Evolutionary conservation across 345 rosid species (phyloP), one percentile per base, ranked within the genome.

Genomic region (Pugionium dolabratum): DNA sequence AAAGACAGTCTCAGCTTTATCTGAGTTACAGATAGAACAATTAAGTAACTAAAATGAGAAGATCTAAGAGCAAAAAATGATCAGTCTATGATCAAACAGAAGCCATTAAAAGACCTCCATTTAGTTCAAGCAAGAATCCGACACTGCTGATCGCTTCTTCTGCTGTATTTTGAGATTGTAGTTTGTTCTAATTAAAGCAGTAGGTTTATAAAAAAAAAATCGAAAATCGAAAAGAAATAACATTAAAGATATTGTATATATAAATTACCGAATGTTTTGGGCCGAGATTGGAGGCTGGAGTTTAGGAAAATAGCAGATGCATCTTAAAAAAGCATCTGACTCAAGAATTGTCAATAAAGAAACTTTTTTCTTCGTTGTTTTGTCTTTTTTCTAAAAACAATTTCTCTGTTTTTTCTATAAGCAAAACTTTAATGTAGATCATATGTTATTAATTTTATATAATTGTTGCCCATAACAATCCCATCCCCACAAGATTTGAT

Each of bases 281-380:
- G 10, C 44, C 77, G 68, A 66, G 73, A 73, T 66, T 73, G 68
- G 67, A 53, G 72, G 77, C 72, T 73, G 2, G 77, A 66, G 77
- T 73, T 73, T 52, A 66, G 72, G 77, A 60, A 8, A 53, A 44
- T 59, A 59, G 72, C 9, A 59, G 67, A 59, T 59, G 76, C 45
- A 62, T 59, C 31, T 72, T 41, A n/a, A 48, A n/a, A n/a, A n/a
- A n/a, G n/a, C n/a, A n/a, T n/a, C n/a, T n/a, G n/a, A n/a, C n/a
- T 37, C 30, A 66, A 53, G 56, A 73, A 73, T 59, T 52, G 72
- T 73, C 72, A 73, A 73, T 53, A 53, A 60, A 55, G 27, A 36
- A 10, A 67, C 54, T 54, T 54, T 66, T 73, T 45, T 59, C 47
- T 64, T 64, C 50, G 2, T 1, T 36, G n/a, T 18, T 54, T 70